A percentile compares a stretch with the other conserved stretches of the same genome.
Conservation (phyloP, 345 rosid species). For the Barbarea vulgaris region DNA sequence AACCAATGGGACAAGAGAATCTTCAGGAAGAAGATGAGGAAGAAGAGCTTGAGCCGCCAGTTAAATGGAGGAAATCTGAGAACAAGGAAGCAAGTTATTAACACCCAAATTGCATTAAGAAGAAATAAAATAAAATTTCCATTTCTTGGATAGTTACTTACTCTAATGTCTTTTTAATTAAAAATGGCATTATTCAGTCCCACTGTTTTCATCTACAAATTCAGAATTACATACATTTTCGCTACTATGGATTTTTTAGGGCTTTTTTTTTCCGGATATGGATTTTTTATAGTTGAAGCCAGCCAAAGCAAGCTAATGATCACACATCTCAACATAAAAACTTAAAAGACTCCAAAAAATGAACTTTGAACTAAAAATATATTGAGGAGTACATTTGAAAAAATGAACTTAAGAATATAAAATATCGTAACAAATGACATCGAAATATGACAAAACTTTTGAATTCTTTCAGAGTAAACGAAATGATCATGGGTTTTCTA, state of each 20-base stretch:
- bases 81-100: constrained; percentile 34
- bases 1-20: constrained; percentile 34
- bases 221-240: not conserved
- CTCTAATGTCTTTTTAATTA: not conserved
- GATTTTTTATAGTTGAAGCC: not conserved
- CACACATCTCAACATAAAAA: too few species aligned
- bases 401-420: too few species aligned
- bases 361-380: too few species aligned
- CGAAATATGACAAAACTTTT: too few species aligned
- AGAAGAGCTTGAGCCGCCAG: constrained; percentile 37
- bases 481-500: too few species aligned
- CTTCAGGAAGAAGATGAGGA: constrained; percentile 31
- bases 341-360: not conserved
- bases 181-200: not conserved
- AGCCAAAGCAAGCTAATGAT: not conserved
- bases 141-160: constrained; percentile 8
- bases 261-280: not conserved
- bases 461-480: too few species aligned
- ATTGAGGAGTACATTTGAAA: too few species aligned
- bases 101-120: not conserved
- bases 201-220: not conserved
- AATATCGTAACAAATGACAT: too few species aligned
- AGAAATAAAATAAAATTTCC: not conserved
- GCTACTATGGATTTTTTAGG: not conserved
- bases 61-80: constrained; percentile 34